A percentile compares a stretch with the other conserved stretches of the same genome.
These are phyloP conservation scores for Xylogone sp. DNA, from an alignment of 2,329 filamentous ascomycete species.

Conservation along the genomic window DNA sequence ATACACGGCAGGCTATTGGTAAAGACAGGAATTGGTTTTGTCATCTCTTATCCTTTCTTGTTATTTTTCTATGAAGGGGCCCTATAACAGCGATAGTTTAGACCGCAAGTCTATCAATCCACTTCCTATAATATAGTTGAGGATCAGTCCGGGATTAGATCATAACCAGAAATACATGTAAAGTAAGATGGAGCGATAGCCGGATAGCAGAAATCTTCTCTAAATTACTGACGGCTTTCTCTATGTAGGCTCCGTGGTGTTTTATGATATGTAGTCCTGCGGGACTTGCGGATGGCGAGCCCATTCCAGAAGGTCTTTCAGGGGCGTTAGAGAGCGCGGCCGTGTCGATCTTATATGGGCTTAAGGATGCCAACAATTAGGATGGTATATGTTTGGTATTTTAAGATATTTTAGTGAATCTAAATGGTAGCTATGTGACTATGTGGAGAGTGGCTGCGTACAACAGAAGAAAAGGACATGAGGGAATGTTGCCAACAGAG, in stretches of 20 bases:
- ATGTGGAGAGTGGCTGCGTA: background rate
- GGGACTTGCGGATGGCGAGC: slow-evolving; percentile 37
- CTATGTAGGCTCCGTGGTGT: slow-evolving; percentile 44
- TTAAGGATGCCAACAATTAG: slow-evolving; percentile 74
- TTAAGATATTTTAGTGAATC: slow-evolving; percentile 70
- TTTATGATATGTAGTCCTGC: slow-evolving; percentile 44
- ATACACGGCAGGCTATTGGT: slow-evolving; percentile 64
- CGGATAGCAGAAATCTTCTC: background rate
- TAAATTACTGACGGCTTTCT: slow-evolving; percentile 7
- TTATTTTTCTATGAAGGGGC: background rate
- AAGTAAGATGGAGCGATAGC: slow-evolving; percentile 44
- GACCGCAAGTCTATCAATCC: slow-evolving; percentile 87
- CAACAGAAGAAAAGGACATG: too few species aligned
- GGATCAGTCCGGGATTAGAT: slow-evolving; percentile 43
- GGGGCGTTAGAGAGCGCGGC: slow-evolving; percentile 64
- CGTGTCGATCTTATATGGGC: slow-evolving; percentile 75
- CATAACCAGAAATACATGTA: slow-evolving; percentile 44
- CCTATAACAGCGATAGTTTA: slow-evolving; percentile 26
- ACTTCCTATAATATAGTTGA: slow-evolving; percentile 76
- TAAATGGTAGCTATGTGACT: slow-evolving; percentile 1
- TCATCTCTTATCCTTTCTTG: background rate
- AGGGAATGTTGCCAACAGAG: background rate
- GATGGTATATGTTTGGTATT: slow-evolving; percentile 91
- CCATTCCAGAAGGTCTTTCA: slow-evolving; percentile 32
- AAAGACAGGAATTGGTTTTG: slow-evolving; percentile 66